Evolutionary conservation across 176 grass and related monocot species (phyloP).

Genomic region (Microstegium vimineum): DNA sequence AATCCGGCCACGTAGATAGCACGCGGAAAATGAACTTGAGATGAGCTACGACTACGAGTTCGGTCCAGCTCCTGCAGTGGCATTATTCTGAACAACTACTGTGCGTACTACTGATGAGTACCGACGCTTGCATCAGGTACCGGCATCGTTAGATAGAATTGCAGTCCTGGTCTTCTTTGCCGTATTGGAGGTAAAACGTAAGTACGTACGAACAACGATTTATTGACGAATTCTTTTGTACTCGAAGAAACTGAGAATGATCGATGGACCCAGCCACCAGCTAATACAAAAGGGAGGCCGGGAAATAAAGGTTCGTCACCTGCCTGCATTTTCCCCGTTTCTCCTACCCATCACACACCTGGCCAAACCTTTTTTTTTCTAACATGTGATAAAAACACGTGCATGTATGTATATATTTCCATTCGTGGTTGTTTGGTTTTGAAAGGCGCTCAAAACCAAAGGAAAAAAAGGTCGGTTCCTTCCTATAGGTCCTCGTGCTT

Average conservation of each 20-base stretch:
- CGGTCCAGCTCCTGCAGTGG: neutral
- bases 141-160: neutral
- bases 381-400: neutral
- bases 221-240: neutral
- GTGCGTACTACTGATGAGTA: neutral
- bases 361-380: neutral
- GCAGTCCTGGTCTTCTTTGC: constrained; percentile 17
- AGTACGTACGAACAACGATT: neutral
- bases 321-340: neutral
- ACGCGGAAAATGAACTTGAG: neutral
- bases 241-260: neutral
- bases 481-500: neutral
- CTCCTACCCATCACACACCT: neutral
- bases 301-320: neutral
- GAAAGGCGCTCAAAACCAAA: neutral
- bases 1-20: neutral
- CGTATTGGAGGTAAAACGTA: neutral
- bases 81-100: neutral
- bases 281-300: neutral
- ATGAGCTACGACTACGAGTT: no score
- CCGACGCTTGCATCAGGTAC: neutral
- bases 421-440: neutral
- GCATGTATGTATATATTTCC: neutral
- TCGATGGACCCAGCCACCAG: neutral
- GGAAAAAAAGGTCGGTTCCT: neutral